Evolutionary conservation across 805 yeast genomes (phyloP), one percentile per base, ranked within the genome.

Genomic region (Cyberlindnera veronae): DNA sequence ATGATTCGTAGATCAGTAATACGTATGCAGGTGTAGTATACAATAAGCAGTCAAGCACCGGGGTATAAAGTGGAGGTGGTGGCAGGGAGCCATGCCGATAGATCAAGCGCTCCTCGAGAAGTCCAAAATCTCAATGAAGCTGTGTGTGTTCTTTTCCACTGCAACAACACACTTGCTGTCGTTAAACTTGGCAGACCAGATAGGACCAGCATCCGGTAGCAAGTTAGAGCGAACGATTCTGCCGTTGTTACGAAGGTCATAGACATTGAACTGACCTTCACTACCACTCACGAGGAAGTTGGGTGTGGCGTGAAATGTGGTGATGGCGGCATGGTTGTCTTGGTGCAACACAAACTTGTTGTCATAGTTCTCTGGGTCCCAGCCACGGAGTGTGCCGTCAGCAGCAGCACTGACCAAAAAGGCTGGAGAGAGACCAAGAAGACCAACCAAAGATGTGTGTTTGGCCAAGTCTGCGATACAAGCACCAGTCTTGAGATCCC

Each of bases 131-230:
- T 90, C 97, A 44, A 93, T 79, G 57, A 69, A 83, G 3, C 96
- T 87, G 46, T 72, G 73, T 9, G 76, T 76, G 29, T 74, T 78
- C 40, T 78, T 72, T 59, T 88, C 95, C 9, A 90, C 93, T 0
- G 99, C 98, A 16, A 95, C 91, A 28, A 91, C 86, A 57, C 97
- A 84, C 37, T 89, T 72, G 44, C 84, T 76, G 49, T 80, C 77
- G 56, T 88, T 95, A 54, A 89, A 87, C 53, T 84, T 76, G 3
- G 91, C 96, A 51, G 93, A 96, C 99, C 99, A 93, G 26, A 91
- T 88, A 28, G 86, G 83, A 9, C 93, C 95, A 13, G 86, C 81
- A 57, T 84, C 90, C 4, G 75, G 69, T 34, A 90, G 66, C 39
- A 93, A 62, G 49, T 88, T 89, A 16, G 76, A 65, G 40, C 87